These are phyloP conservation scores for Xanthoceras sorbifolium DNA, from an alignment of 345 rosid species.

Conservation along the genomic window DNA sequence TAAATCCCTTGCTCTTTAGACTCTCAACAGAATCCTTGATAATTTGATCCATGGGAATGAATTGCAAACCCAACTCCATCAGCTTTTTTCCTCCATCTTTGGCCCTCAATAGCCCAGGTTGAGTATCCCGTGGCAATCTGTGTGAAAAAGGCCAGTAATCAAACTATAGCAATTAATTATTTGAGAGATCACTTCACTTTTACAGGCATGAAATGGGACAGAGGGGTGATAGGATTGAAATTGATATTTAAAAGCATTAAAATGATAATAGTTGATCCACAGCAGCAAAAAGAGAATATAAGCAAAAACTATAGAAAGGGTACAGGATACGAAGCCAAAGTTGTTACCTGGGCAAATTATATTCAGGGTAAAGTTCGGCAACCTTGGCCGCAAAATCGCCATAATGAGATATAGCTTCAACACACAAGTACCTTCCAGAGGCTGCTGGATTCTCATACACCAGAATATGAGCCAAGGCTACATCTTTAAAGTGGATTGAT, in stretches of 20 bases:
- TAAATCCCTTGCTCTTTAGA: slow-evolving; percentile 71
- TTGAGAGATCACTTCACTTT: neutral
- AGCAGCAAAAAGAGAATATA: no score
- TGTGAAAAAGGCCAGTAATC: neutral
- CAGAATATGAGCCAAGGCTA: slow-evolving; percentile 80
- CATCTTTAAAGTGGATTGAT: slow-evolving; percentile 87
- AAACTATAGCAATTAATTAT: neutral
- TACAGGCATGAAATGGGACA: neutral
- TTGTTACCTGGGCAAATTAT: slow-evolving; percentile 66
- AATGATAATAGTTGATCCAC: no score
- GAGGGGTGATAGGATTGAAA: neutral
- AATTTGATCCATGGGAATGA: slow-evolving; percentile 79
- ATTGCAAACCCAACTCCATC: slow-evolving; percentile 74
- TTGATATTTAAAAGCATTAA: neutral
- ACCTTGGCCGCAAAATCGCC: slow-evolving; percentile 89
- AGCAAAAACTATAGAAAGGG: no score
- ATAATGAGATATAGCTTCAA: slow-evolving; percentile 86
- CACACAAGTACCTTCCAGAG: slow-evolving; percentile 81
- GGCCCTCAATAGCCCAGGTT: slow-evolving; percentile 72
- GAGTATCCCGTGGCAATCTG: slow-evolving; percentile 79
- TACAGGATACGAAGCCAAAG: neutral
- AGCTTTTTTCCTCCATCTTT: slow-evolving; percentile 69
- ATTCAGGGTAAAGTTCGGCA: slow-evolving; percentile 91
- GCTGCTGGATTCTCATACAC: slow-evolving; percentile 83
- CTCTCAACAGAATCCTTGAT: slow-evolving; percentile 77